These are phyloP conservation scores for Simplicillium aogashimaense DNA, from an alignment of 2,329 filamentous ascomycete species.

Conservation along the genomic window DNA sequence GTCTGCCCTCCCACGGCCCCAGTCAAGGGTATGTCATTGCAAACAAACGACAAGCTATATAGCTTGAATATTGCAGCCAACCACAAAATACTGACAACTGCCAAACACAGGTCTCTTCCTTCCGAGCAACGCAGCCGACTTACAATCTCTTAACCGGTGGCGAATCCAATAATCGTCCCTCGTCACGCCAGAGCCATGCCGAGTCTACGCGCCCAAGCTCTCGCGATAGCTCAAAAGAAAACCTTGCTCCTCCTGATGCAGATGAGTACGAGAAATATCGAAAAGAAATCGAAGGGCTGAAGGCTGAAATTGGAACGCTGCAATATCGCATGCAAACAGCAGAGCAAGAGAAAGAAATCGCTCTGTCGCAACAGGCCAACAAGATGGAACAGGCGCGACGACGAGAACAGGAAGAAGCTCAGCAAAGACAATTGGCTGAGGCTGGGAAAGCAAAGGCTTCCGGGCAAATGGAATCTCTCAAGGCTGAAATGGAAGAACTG, in stretches of 20 bases:
- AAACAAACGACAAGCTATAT: neutral
- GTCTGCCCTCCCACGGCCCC: conserved; percentile 24
- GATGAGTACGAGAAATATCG: conserved; percentile 49
- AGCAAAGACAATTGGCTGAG: conserved; percentile 51
- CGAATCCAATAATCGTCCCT: conserved; percentile 27
- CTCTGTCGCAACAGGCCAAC: conserved; percentile 67
- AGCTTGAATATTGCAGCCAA: neutral
- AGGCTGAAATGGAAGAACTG: conserved; percentile 40
- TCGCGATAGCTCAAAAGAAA: conserved; percentile 49
- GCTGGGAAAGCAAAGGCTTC: conserved; percentile 38
- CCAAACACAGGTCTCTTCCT: conserved; percentile 29
- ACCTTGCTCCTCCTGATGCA: conserved; percentile 47
- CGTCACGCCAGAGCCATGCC: conserved; percentile 30
- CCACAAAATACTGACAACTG: neutral
- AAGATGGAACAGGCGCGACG: conserved; percentile 72
- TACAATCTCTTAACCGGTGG: conserved; percentile 51
- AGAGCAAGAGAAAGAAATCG: conserved; percentile 79
- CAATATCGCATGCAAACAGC: conserved; percentile 80
- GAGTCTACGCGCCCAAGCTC: conserved; percentile 37
- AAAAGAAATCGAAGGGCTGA: conserved; percentile 62
- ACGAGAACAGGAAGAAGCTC: conserved; percentile 79
- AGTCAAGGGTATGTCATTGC: conserved; percentile 11
- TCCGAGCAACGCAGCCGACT: conserved; percentile 42
- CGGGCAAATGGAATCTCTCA: conserved; percentile 38
- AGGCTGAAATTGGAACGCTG: conserved; percentile 79